Percentiles rank a stretch among this genome's conserved stretches.
phyloP scores from a whole-genome alignment of 164 flowering plant species.

The Kalanchoe fedtschenkoi region DNA sequence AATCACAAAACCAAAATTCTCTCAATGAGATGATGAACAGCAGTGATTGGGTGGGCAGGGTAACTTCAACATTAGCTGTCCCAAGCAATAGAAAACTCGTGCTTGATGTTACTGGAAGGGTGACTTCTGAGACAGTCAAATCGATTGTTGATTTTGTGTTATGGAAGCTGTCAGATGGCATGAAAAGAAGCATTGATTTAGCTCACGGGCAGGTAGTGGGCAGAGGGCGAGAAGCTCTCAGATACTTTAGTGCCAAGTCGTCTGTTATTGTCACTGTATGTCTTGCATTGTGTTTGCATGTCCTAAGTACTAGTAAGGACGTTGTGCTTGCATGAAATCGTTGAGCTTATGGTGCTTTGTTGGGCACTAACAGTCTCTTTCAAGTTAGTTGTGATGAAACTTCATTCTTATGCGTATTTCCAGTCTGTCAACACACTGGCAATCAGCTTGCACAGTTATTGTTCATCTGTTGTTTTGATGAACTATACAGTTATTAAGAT shows the following conservation, averaged over 20 bases:
- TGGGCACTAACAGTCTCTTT: no score
- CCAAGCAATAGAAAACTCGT: conserved; percentile 72
- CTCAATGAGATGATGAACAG: conserved; percentile 15
- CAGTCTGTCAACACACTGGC: not conserved
- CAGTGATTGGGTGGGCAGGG: conserved; percentile 50
- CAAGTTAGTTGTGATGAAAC: not conserved
- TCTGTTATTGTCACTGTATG: conserved; percentile 55
- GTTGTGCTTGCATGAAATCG: conserved; percentile 33
- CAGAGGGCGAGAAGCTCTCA: conserved; percentile 47
- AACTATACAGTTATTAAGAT: no score
- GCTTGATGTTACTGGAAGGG: conserved; percentile 86
- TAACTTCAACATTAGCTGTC: conserved; percentile 63
- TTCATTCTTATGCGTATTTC: not conserved
- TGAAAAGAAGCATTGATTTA: conserved; percentile 33
- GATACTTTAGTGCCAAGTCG: conserved; percentile 59
- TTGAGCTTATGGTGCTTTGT: not conserved
- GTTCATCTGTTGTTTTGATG: not conserved
- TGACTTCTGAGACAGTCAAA: conserved; percentile 68
- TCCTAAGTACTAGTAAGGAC: conserved; percentile 36
- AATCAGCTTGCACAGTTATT: no score
- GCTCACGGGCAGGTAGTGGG: conserved; percentile 43
- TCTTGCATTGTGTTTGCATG: conserved; percentile 57
- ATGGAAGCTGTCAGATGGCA: conserved; percentile 45
- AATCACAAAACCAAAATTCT: conserved; percentile 9
- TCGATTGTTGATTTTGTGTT: conserved; percentile 51